Percentiles rank a stretch among this genome's conserved stretches.
phyloP scores from a whole-genome alignment of 176 grass and related monocot species.

The Ensete glaucum region DNA sequence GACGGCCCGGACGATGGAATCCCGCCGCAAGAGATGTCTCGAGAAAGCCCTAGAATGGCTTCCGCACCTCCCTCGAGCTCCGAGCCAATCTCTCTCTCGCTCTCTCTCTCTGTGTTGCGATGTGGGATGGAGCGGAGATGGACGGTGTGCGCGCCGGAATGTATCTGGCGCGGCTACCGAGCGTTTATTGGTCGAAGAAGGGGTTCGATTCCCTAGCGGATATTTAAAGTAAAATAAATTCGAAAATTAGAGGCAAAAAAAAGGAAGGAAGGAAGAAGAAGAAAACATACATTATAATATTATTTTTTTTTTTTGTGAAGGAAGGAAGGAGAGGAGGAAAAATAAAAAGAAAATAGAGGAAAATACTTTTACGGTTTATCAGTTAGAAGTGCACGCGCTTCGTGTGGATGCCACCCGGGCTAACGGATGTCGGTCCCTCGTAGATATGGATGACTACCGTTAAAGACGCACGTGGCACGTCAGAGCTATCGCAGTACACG shows the following conservation, averaged over 20 bases:
- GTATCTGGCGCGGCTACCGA: neutral
- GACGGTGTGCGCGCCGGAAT: neutral
- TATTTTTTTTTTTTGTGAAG: too few relatives aligned
- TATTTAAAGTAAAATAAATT: constrained; percentile 7
- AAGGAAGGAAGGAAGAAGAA: neutral
- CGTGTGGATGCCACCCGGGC: too few relatives aligned
- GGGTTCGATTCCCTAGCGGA: neutral
- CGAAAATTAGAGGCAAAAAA: constrained; percentile 15
- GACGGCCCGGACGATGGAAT: neutral
- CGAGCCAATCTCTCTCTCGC: neutral
- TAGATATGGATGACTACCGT: too few relatives aligned
- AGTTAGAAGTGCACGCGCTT: too few relatives aligned
- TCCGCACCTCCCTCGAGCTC: neutral
- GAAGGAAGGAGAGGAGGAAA: too few relatives aligned
- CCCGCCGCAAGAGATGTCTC: neutral
- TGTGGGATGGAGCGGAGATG: neutral
- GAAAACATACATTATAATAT: constrained; percentile 19
- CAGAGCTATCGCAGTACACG: too few relatives aligned
- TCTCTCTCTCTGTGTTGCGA: neutral
- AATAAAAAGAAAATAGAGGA: too few relatives aligned
- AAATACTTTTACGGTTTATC: too few relatives aligned
- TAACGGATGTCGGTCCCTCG: too few relatives aligned
- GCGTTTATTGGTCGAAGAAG: neutral
- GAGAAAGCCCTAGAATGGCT: constrained; percentile 1
- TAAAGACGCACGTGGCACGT: too few relatives aligned